A percentile compares a stretch with the other conserved stretches of the same genome.
Evolutionary conservation across 2,329 filamentous ascomycete genomes (phyloP).

Genomic region (Rhinocladiella similis): DNA sequence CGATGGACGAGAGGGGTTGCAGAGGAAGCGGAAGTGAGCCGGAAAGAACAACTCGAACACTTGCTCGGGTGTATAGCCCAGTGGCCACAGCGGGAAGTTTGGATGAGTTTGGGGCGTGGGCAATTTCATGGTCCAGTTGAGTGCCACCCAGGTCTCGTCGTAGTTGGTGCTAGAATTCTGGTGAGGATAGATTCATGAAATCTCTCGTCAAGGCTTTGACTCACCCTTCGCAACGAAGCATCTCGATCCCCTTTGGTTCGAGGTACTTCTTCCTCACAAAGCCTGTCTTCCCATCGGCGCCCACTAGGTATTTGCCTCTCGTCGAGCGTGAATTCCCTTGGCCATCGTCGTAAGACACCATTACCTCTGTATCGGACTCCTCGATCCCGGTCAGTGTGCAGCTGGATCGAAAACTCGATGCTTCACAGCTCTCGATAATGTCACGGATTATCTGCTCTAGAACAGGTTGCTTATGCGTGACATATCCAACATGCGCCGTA

Average conservation of each 20-base stretch:
- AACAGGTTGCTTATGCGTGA: conserved; percentile 35
- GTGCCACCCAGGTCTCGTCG: conserved; percentile 34
- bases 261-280: conserved; percentile 35
- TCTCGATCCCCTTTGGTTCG: conserved; percentile 30
- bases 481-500: conserved; percentile 34
- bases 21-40: conserved; percentile 32
- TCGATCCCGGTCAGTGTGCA: conserved; percentile 16
- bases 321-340: conserved; percentile 22
- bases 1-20: conserved; percentile 29
- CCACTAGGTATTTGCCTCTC: conserved; percentile 32
- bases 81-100: conserved; percentile 33
- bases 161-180: too few species aligned
- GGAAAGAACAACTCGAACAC: conserved; percentile 36
- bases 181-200: neutral
- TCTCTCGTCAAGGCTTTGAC: too few species aligned
- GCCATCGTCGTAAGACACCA: conserved; percentile 22
- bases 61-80: conserved; percentile 31
- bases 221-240: conserved; percentile 23
- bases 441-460: conserved; percentile 31
- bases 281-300: conserved; percentile 35
- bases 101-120: conserved; percentile 33
- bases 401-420: conserved; percentile 18
- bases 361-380: conserved; percentile 11
- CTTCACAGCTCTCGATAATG: conserved; percentile 4
- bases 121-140: conserved; percentile 31